Evolutionary conservation across 805 yeast species (phyloP).

Genomic region (Phaffomyces antillensis): DNA sequence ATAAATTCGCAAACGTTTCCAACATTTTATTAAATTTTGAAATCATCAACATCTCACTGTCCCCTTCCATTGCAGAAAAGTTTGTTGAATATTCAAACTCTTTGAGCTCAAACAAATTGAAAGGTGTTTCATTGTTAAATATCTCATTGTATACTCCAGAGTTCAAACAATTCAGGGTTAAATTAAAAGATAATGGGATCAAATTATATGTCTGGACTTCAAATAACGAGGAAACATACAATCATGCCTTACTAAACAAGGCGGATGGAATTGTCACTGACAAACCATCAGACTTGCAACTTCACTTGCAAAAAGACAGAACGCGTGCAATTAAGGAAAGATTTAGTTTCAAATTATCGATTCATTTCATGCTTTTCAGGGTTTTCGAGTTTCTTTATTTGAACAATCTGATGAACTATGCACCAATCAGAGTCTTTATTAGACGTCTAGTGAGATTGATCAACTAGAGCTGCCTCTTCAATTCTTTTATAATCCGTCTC

Average conservation of each 20-base stretch:
- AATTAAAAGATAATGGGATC: slow-evolving; percentile 26
- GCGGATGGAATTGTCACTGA: slow-evolving; percentile 38
- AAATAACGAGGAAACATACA: slow-evolving; percentile 31
- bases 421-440: slow-evolving; percentile 7
- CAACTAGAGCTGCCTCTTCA: background rate
- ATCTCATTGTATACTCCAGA: slow-evolving; percentile 39
- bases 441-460: background rate
- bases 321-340: too few species aligned
- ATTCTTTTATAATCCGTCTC: background rate
- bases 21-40: slow-evolving; percentile 30
- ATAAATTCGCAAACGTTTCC: slow-evolving; percentile 32
- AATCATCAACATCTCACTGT: slow-evolving; percentile 29
- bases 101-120: slow-evolving; percentile 18
- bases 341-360: too few species aligned
- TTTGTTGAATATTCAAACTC: slow-evolving; percentile 23
- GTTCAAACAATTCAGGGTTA: slow-evolving; percentile 25
- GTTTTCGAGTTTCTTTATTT: slow-evolving; percentile 13
- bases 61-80: slow-evolving; percentile 25
- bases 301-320: background rate
- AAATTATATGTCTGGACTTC: slow-evolving; percentile 48
- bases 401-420: slow-evolving; percentile 6
- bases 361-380: background rate
- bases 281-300: slow-evolving; percentile 21
- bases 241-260: slow-evolving; percentile 27
- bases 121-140: slow-evolving; percentile 45